phyloP scores from a whole-genome alignment of 2,329 filamentous ascomycete species.

The Lizonia empirigonia region DNA sequence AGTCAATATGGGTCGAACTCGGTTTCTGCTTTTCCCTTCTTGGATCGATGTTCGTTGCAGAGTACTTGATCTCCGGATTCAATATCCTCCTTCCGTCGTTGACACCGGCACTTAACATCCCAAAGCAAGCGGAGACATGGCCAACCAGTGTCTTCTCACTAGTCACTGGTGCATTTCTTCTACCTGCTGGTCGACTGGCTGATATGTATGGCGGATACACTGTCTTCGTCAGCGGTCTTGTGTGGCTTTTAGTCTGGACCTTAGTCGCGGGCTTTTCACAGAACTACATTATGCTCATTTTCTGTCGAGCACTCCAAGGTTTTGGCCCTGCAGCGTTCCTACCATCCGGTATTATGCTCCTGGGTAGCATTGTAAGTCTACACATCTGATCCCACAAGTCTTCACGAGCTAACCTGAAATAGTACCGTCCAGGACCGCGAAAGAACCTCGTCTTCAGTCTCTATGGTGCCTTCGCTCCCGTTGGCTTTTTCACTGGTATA shows the following conservation, averaged over 20 bases:
- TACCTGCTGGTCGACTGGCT: slow-evolving; percentile 60
- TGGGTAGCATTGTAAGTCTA: slow-evolving; percentile 57
- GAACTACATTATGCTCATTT: slow-evolving; percentile 72
- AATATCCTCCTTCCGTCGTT: slow-evolving; percentile 70
- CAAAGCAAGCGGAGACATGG: slow-evolving; percentile 63
- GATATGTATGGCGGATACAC: slow-evolving; percentile 68
- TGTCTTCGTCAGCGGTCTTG: slow-evolving; percentile 66
- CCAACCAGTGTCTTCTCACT: slow-evolving; percentile 48
- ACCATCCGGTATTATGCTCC: slow-evolving; percentile 69
- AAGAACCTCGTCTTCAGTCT: slow-evolving; percentile 71
- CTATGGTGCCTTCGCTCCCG: slow-evolving; percentile 59
- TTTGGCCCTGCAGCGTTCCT: slow-evolving; percentile 74
- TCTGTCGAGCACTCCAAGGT: slow-evolving; percentile 75
- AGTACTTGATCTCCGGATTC: slow-evolving; percentile 81
- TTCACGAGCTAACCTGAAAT: slow-evolving; percentile 20
- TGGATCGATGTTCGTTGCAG: slow-evolving; percentile 68
- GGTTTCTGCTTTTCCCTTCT: slow-evolving; percentile 67
- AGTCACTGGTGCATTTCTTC: slow-evolving; percentile 45
- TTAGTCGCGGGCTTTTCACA: slow-evolving; percentile 72
- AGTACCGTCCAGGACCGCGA: slow-evolving; percentile 69
- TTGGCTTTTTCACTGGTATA: slow-evolving; percentile 52
- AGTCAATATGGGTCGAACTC: slow-evolving; percentile 60
- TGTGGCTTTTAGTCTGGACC: slow-evolving; percentile 71
- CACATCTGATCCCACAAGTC: background rate
- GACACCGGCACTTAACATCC: slow-evolving; percentile 66